Percentiles rank a stretch among this genome's conserved stretches.
phyloP scores from a whole-genome alignment of 148 eudicot genomes.

The Camellia lanceoleosa region DNA sequence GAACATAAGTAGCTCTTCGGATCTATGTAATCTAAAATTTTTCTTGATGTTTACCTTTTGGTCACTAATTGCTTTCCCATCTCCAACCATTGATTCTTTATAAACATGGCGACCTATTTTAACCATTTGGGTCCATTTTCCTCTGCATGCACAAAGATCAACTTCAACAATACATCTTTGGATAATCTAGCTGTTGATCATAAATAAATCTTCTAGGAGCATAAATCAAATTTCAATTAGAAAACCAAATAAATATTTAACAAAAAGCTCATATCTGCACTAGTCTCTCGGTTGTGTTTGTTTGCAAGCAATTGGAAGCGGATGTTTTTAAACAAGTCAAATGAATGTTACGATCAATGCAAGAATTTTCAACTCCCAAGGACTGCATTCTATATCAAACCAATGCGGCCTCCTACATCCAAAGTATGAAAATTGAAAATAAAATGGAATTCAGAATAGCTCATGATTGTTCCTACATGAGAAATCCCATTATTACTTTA shows the following conservation, averaged over 20 bases:
- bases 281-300: neutral
- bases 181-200: neutral
- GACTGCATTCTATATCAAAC: neutral
- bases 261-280: neutral
- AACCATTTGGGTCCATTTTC: conserved; percentile 54
- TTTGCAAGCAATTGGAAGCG: neutral
- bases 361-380: neutral
- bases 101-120: conserved; percentile 59
- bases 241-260: neutral
- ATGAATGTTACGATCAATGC: neutral
- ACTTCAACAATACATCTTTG: neutral
- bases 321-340: neutral
- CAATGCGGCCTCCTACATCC: neutral
- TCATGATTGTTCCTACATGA: neutral
- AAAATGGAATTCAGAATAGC: neutral
- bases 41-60: conserved; percentile 47
- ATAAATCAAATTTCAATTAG: neutral
- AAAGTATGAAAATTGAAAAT: neutral
- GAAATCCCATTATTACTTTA: neutral
- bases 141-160: conserved; percentile 47
- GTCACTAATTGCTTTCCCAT: conserved; percentile 54
- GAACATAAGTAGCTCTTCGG: neutral
- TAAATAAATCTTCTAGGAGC: neutral
- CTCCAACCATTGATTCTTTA: conserved; percentile 83
- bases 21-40: neutral